Evolutionary conservation across 1,139 yeast species (phyloP), one percentile per base, ranked within the genome.

Genomic region (Yamadazyma pseudoaaseri): DNA sequence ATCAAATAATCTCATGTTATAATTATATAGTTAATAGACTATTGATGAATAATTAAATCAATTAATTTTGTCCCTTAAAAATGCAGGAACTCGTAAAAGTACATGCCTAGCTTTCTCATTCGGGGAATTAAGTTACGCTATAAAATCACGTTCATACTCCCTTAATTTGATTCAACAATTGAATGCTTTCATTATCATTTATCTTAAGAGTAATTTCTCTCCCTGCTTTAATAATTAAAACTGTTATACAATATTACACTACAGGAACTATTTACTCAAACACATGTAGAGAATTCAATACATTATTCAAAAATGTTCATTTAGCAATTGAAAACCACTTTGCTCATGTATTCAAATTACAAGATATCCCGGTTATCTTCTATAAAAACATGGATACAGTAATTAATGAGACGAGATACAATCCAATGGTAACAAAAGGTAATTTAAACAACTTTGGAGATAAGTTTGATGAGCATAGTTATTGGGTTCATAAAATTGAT

Each of bases 181-280:
- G 23, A 12, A 39, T 39, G 43, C 15, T 39, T 13, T 34, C 43
- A 3, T 16, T 35, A n/a, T 24, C 17, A 12, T 30, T 39, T 17
- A 3, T 38, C 3, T 28, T 18, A 7, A 27, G 33, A 16, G 10
- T 29, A 6, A 8, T 28, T 2, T 37, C 37, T 8, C 29, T 57
- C 14, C 68, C 68, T 3, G 41, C 30, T 16, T 51, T 49, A 8
- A 36, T 56, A 2, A 15, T 51, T 8, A 44, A 41, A 16, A 42
- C 62, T 2, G 36, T 49, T 2, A 16, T 58, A 22, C 48, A 50
- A 30, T 63, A 58, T 36, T 62, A 52, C 35, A 62, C 68, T 10
- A 47, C 47, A 5, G 69, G 69, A 3, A 63, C 70, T 1, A 37
- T 56, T 3, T 59, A 53, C 43, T 55, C 58, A 13, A 46, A 41